phyloP scores from a whole-genome alignment of 2,329 filamentous ascomycete species.

The Calonectria ilicicola region DNA sequence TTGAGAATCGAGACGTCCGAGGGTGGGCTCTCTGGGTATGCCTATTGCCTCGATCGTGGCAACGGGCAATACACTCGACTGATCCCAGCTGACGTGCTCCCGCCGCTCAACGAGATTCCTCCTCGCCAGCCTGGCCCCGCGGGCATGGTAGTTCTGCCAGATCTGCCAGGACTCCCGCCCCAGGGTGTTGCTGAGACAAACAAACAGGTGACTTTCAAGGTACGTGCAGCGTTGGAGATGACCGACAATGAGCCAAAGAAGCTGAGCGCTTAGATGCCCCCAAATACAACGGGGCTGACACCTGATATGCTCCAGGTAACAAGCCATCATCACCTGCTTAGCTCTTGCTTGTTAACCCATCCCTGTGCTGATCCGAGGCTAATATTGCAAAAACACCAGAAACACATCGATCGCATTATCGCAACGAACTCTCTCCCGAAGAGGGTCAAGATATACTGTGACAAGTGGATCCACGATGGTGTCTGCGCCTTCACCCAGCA shows the following conservation, averaged over 20 bases:
- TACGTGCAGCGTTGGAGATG: slow-evolving; percentile 45
- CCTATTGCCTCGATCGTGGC: slow-evolving; percentile 66
- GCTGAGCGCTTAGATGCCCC: slow-evolving; percentile 45
- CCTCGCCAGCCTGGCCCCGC: slow-evolving; percentile 50
- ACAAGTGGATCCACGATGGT: slow-evolving; percentile 89
- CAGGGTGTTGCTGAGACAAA: slow-evolving; percentile 53
- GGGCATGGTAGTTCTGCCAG: slow-evolving; percentile 62
- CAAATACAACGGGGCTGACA: slow-evolving; percentile 28
- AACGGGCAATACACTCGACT: slow-evolving; percentile 67
- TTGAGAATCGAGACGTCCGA: not conserved
- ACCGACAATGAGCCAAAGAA: slow-evolving; percentile 28
- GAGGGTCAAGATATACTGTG: slow-evolving; percentile 80
- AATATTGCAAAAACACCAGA: slow-evolving; percentile 44
- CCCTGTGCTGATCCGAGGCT: not conserved
- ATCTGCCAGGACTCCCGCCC: slow-evolving; percentile 51
- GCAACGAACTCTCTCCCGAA: slow-evolving; percentile 53
- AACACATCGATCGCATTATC: slow-evolving; percentile 50
- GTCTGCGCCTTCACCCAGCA: slow-evolving; percentile 88
- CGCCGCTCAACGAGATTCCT: slow-evolving; percentile 57
- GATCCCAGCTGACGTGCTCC: slow-evolving; percentile 67
- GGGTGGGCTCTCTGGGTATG: slow-evolving; percentile 44
- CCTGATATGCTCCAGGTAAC: slow-evolving; percentile 51
- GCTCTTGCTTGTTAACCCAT: not conserved
- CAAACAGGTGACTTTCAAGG: slow-evolving; percentile 52
- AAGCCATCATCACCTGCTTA: not conserved